Evolutionary conservation across 768 basidiomycete genomes (phyloP).

Genomic region (Pholiota molesta): DNA sequence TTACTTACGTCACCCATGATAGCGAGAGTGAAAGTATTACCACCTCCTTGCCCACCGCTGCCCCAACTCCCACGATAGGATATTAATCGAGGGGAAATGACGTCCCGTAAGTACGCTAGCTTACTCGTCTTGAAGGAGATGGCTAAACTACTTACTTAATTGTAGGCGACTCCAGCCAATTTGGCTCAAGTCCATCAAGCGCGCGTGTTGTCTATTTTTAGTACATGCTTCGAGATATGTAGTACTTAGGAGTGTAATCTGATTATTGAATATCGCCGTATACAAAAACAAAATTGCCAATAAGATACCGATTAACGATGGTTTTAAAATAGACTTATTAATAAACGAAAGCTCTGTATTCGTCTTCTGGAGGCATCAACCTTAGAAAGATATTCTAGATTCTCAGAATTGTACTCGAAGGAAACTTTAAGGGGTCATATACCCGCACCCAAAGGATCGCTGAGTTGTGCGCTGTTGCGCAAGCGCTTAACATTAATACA

Average conservation of each 20-base stretch:
- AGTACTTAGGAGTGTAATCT: not conserved
- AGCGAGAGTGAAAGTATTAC: constrained; percentile 14
- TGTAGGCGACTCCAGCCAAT: not conserved
- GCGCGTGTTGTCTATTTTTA: not conserved
- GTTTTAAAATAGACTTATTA: not conserved
- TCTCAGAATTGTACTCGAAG: not conserved
- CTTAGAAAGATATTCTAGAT: not conserved
- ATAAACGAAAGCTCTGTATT: not conserved
- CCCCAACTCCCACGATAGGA: constrained; percentile 9
- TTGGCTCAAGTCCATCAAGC: not conserved
- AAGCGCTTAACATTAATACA: not conserved
- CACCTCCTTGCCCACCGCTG: not conserved
- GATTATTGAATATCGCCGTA: not conserved
- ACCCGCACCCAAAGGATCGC: not conserved
- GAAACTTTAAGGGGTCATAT: no score
- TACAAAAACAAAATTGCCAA: no score
- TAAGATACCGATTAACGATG: no score
- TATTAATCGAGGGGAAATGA: not conserved
- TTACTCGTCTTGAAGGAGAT: not conserved
- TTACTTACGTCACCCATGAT: not conserved
- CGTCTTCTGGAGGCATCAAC: not conserved
- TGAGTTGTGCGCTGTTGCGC: not conserved
- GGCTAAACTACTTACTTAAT: not conserved
- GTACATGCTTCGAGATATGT: not conserved
- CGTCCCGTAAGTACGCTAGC: not conserved